Evolutionary conservation across 768 basidiomycete genomes (phyloP), one percentile per base, ranked within the genome.

Genomic region (Termitomyces sp.): DNA sequence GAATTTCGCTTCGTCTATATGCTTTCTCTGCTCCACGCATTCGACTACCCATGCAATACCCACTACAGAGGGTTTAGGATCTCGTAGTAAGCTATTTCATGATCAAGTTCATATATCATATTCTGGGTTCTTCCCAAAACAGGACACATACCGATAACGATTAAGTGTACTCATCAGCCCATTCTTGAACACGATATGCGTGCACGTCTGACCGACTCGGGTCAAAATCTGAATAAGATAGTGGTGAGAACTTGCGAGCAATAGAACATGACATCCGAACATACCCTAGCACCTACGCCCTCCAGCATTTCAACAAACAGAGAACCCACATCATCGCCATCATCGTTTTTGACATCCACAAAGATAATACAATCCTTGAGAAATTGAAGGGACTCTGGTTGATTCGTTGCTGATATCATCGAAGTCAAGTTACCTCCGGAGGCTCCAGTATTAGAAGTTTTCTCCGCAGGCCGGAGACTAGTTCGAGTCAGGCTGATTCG

Each of bases 1-100:
- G 65, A 84, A 89, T 44, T 72, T 77, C 3, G 73, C 68, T 66
- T 92, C 92, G 23, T 86, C 89, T 3, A 88, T 81, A 45, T 71
- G 79, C 40, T 68, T 68, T 45, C 79, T 76, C 60, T 84, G 81
- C 63, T 94, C 91, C 1, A 80, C 87, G 61, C 91, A 95, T 64
- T 91, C 85, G 2, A 94, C 89, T 5, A 95, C 88, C 93, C 93
- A 94, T 17, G 83, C 87, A 62, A 94, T 90, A 8, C 91, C 89
- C 15, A 96, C 87, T 15, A 92, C 84, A 26, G 73, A 61, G 0
- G 93, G 93, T 64, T 86, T 64, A 68, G 80, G 89, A 41, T 91
- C 85, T 45, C 82, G 74, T 23, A 90, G 71, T 48, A 83, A 66
- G 52, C 88, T 89, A 35, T 14, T 14, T 17, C 19, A 55, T 3